Conservation (phyloP, 2,329 filamentous ascomycete species). For the Colletotrichum karsti region DNA sequence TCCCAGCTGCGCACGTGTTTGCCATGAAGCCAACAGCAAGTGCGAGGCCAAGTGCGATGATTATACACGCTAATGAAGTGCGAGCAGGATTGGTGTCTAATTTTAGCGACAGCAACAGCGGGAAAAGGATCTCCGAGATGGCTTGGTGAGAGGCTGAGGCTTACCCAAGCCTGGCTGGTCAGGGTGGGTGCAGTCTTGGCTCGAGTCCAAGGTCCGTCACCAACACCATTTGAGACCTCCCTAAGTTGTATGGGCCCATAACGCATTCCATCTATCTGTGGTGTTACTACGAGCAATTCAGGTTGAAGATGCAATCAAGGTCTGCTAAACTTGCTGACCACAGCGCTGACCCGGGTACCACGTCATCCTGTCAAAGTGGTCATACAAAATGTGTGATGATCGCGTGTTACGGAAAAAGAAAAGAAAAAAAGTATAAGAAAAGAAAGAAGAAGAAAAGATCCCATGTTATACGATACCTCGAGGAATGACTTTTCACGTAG, state of each 20-base stretch:
- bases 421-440: too few species aligned
- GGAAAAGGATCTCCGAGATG: neutral
- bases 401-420: too few species aligned
- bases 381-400: too few species aligned
- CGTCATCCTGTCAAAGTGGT: too few species aligned
- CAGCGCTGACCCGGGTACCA: too few species aligned
- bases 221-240: neutral
- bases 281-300: too few species aligned
- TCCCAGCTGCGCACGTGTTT: neutral
- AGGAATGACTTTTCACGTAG: too few species aligned
- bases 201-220: neutral
- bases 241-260: neutral
- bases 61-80: neutral
- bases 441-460: too few species aligned
- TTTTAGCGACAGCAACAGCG: neutral
- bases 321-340: too few species aligned
- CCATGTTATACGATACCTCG: too few species aligned
- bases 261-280: too few species aligned
- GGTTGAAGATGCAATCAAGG: too few species aligned
- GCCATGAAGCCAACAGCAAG: neutral
- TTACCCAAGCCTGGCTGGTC: neutral
- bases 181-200: neutral
- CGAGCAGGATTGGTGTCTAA: neutral
- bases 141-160: neutral
- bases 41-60: neutral